Percentiles rank a stretch among this genome's conserved stretches.
Conservation (phyloP, 495 filamentous ascomycete species). For the Podospora conica region DNA sequence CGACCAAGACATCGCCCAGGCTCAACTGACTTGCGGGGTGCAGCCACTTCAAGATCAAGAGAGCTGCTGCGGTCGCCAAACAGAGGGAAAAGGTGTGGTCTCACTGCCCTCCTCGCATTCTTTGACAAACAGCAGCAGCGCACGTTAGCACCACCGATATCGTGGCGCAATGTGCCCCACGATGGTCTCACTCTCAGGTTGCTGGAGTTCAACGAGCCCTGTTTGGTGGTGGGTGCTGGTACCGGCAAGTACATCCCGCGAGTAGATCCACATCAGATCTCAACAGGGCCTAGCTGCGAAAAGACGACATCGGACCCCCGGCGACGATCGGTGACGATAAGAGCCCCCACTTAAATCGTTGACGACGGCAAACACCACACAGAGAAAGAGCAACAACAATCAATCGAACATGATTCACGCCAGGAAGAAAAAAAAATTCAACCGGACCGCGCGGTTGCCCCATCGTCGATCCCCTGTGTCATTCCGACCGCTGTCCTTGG, state of each 20-base stretch:
- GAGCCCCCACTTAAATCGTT: background rate
- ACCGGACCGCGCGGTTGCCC: background rate
- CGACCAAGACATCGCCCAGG: background rate
- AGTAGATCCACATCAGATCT: background rate
- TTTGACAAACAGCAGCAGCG: background rate
- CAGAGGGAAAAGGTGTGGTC: background rate
- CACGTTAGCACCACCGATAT: background rate
- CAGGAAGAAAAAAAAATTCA: background rate
- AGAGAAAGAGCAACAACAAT: background rate
- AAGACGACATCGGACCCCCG: background rate
- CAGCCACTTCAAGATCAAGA: conserved; percentile 2
- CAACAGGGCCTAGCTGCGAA: background rate
- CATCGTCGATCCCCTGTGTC: background rate
- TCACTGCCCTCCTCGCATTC: background rate
- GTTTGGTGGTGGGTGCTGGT: background rate
- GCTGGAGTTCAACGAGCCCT: background rate
- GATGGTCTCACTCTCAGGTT: background rate
- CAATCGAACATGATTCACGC: background rate
- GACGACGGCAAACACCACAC: background rate
- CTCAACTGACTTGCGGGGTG: conserved; percentile 3
- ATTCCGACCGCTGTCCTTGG: background rate
- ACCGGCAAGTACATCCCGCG: background rate
- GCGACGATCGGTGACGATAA: background rate
- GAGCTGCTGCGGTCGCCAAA: background rate
- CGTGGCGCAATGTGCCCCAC: background rate